Evolutionary conservation across 495 filamentous ascomycete species (phyloP).

Genomic region (Aspergillus cavernicola): DNA sequence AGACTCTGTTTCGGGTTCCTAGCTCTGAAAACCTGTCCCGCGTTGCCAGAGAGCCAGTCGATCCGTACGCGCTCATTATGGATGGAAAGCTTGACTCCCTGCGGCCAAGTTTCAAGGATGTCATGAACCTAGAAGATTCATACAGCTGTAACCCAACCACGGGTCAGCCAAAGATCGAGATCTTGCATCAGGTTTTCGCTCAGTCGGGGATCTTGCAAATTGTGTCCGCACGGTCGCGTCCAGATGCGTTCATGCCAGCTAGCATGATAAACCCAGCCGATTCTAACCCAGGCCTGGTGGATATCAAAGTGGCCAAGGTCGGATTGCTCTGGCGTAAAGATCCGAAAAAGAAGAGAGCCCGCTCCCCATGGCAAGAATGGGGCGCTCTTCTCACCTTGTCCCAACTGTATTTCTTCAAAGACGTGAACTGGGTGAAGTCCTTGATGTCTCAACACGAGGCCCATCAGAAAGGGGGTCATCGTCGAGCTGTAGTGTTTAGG

Average conservation of each 20-base stretch:
- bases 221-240: constrained; percentile 83
- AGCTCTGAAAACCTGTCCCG: constrained; percentile 64
- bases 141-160: constrained; percentile 82
- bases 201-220: constrained; percentile 91
- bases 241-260: constrained; percentile 90
- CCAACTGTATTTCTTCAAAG: constrained; percentile 94
- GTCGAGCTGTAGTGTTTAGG: constrained; percentile 72
- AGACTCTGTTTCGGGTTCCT: constrained; percentile 64
- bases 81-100: constrained; percentile 80
- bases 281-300: constrained; percentile 88
- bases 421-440: constrained; percentile 85
- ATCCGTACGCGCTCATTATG: constrained; percentile 91
- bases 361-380: constrained; percentile 99
- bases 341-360: constrained; percentile 85
- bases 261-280: constrained; percentile 80
- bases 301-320: constrained; percentile 97
- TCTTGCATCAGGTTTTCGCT: constrained; percentile 82
- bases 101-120: constrained; percentile 80
- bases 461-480: constrained; percentile 58
- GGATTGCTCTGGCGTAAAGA: constrained; percentile 96
- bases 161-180: constrained; percentile 65
- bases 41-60: constrained; percentile 75
- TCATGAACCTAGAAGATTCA: constrained; percentile 87
- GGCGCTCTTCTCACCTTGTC: constrained; percentile 91
- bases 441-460: constrained; percentile 81